phyloP scores from a whole-genome alignment of 257 asterid species.

The Nicotiana undulata region DNA sequence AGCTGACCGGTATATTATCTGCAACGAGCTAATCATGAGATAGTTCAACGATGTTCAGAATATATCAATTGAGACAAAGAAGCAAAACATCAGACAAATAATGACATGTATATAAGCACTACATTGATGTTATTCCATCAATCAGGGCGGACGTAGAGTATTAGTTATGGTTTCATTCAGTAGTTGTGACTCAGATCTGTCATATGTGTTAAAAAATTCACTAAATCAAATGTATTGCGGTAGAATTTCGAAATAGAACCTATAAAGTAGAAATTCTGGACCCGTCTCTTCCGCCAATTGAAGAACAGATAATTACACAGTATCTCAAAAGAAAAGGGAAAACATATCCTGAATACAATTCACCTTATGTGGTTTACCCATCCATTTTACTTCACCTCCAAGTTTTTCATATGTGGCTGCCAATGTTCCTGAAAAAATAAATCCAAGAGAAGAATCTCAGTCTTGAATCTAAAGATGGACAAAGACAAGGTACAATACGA shows the following conservation, averaged over 20 bases:
- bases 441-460: neutral
- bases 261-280: too few relatives aligned
- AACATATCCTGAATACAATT: constrained; percentile 2
- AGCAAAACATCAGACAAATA: neutral
- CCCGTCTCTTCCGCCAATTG: neutral
- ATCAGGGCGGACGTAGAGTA: too few relatives aligned
- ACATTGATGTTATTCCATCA: neutral
- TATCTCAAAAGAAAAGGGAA: too few relatives aligned
- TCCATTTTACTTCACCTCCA: constrained; percentile 97
- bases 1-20: constrained; percentile 80
- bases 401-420: constrained; percentile 77
- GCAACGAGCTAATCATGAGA: neutral
- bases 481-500: neutral
- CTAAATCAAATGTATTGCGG: too few relatives aligned
- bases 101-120: neutral
- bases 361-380: constrained; percentile 97
- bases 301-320: too few relatives aligned
- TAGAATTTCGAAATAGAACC: too few relatives aligned
- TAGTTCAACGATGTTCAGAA: neutral
- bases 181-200: too few relatives aligned
- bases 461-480: neutral
- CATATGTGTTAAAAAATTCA: too few relatives aligned
- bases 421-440: constrained; percentile 48
- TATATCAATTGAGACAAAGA: neutral
- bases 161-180: too few relatives aligned